Percentiles rank a stretch among this genome's conserved stretches.
Conservation (phyloP, 345 rosid genomes). For the Citrus mangshanensis region DNA sequence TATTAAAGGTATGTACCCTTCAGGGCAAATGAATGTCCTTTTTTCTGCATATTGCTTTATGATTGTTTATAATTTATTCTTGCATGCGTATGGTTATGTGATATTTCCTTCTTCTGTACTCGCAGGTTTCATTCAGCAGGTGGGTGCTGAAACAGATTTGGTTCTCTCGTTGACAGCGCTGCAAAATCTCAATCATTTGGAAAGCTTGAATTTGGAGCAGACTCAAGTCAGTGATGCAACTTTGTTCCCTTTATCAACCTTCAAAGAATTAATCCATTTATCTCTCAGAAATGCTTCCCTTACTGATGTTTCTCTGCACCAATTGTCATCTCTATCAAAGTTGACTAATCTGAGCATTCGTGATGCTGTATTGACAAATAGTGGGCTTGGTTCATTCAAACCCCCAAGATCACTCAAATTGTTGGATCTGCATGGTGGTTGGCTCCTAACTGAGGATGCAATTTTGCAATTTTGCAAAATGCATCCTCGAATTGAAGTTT, state of each 20-base stretch:
- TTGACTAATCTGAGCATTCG: conserved; percentile 47
- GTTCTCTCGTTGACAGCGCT: conserved; percentile 47
- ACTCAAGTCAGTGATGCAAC: conserved; percentile 58
- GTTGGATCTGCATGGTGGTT: conserved; percentile 82
- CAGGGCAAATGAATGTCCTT: background rate
- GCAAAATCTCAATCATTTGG: conserved; percentile 43
- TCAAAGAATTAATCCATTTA: conserved; percentile 49
- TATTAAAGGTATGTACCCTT: conserved; percentile 52
- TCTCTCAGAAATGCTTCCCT: conserved; percentile 59
- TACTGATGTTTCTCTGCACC: conserved; percentile 61
- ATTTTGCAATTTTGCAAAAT: conserved; percentile 42
- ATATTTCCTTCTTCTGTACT: conserved; percentile 16
- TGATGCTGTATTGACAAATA: conserved; percentile 69
- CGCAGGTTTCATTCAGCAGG: conserved; percentile 54
- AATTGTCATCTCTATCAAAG: conserved; percentile 53
- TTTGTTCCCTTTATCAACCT: conserved; percentile 43
- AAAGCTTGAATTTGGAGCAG: conserved; percentile 67
- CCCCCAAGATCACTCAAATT: conserved; percentile 49
- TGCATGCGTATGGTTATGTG: background rate
- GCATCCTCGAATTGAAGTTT: conserved; percentile 51
- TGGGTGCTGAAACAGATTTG: conserved; percentile 27
- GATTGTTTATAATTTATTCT: background rate
- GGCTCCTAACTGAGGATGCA: conserved; percentile 70
- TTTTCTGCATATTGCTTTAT: background rate
- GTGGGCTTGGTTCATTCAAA: conserved; percentile 56